Evolutionary conservation across 2,329 filamentous ascomycete genomes (phyloP), one percentile per base, ranked within the genome.

Genomic region (Paramyrothecium roridum): DNA sequence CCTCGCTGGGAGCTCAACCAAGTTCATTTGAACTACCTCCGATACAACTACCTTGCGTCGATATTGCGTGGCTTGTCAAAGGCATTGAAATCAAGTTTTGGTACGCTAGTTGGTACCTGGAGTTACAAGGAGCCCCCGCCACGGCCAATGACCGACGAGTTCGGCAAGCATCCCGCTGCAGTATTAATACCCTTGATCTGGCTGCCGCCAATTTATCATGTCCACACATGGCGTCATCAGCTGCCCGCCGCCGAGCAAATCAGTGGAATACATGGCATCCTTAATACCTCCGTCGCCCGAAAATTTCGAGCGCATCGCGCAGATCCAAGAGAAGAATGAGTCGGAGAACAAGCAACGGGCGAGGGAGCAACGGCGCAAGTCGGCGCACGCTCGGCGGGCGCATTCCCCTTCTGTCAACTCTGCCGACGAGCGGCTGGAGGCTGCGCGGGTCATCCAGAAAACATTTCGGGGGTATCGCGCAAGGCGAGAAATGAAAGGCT

Each of bases 391-490:
- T 49, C 67, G 69, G 48, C 59, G 60, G 16, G 3, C 17, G 2
- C 30, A 13, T 3, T 37, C 49, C 10, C n/a, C 33, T 11, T 21
- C 46, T 19, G 20, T 13, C 19, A 23, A 13, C 19, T 48, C 22
- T 4, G n/a, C 19, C 49, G 51, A 64, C 33, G 66, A 67, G 47
- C 61, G 63, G 26, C 66, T 71, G 23, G 73, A 76, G 51, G 84
- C 84, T 2, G 84, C 83, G 3, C 75, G 73, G 21, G 64, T 84
- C 23, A 87, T 87, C 49, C 84, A 91, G 75, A 84, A 87, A 61
- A 88, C 86, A 23, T 96, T 92, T 68, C 81, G 91, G 34, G 90
- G 91, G 7, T 90, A 96, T 70, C 81, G 89, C 53, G 80, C 84
- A 50, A 81, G 91, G 47, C 77, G 91, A 50, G 86, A 91, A 68